Base-by-base conservation (phyloP, 345 rosid genomes). In the Pseudoturritis turrita region DNA sequence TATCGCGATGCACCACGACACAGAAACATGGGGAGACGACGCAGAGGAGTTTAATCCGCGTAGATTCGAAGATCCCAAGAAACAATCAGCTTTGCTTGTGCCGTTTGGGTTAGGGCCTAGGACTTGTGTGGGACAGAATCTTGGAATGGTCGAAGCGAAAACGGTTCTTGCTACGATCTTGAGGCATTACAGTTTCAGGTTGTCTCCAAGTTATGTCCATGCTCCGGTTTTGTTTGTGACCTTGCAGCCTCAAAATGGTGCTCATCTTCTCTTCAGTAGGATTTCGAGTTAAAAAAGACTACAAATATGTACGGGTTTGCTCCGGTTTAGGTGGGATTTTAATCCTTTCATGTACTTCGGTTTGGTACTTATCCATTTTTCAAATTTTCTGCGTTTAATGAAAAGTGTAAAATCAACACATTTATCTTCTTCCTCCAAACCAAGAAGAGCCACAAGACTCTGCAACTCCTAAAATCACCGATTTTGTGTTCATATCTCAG, bases 221-320 rank as follows among this genome's bases (percentile, higher is more conserved):
- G 88, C 96, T 29, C 98, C 96, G 1, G 70, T 81, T 79, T 57
- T 76, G 62, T 25, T 77, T 35, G 73, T 87, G 45, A 83, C 75
- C 49, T 41, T 79, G 81, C 86, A 82, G 71, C 96, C 96, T 22
- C 93, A 87, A 68, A 23, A 83, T 25, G 98, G 96, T 66, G 85
- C 89, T 10, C 96, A 82, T 23, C 73, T 89, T 21, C 77, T 92
- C 52, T 76, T 91, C 36, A 78, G 56, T 47, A 89, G 74, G 82
- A 79, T 75, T 23, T 25, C n/a, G 2, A 43, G 46, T 52, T 52
- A 1, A 23, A 5, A 62, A 11, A 10, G 19, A 36, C 14, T 60
- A 58, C 14, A 8, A 21, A 41, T 56, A 54, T 11, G 40, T 41
- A 15, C 61, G 23, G 44, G 67, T 62, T 62, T 43, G 0, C 0